Conservation (phyloP, 1,284 basidiomycete genomes). For the Cryptococcus sp. region DNA sequence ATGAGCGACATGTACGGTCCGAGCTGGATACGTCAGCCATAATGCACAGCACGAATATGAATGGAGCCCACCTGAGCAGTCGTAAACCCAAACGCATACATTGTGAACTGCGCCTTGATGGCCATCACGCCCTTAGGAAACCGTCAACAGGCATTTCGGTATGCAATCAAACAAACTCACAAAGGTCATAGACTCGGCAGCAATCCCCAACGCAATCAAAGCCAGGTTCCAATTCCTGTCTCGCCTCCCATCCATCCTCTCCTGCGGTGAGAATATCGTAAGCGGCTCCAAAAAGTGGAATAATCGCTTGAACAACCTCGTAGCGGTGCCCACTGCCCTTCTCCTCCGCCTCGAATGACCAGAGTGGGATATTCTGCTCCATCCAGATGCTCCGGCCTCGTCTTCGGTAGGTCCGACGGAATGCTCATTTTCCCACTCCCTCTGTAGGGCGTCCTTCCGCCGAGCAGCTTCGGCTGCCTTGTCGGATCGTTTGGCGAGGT, state of each 20-base stretch:
- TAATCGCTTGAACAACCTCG: slow-evolving; percentile 29
- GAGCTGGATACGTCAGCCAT: slow-evolving; percentile 49
- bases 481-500: slow-evolving; percentile 31
- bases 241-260: slow-evolving; percentile 34
- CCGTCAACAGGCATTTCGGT: no score
- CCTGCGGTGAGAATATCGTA: slow-evolving; percentile 57
- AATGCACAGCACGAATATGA: background rate
- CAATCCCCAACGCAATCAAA: slow-evolving; percentile 56
- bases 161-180: no score
- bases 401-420: background rate
- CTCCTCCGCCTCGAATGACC: slow-evolving; percentile 18
- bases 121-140: slow-evolving; percentile 63
- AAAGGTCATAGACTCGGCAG: slow-evolving; percentile 53
- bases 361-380: slow-evolving; percentile 4
- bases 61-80: slow-evolving; percentile 56
- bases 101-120: slow-evolving; percentile 66
- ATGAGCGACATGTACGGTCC: slow-evolving; percentile 68
- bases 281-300: slow-evolving; percentile 63
- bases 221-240: slow-evolving; percentile 65
- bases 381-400: slow-evolving; percentile 5
- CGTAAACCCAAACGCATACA: slow-evolving; percentile 64
- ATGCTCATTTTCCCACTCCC: slow-evolving; percentile 43
- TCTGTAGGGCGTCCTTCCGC: slow-evolving; percentile 45
- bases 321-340: slow-evolving; percentile 28
- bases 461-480: slow-evolving; percentile 40